Evolutionary conservation across 2,329 filamentous ascomycete genomes (phyloP).

Genomic region (Aureobasidium sp.): DNA sequence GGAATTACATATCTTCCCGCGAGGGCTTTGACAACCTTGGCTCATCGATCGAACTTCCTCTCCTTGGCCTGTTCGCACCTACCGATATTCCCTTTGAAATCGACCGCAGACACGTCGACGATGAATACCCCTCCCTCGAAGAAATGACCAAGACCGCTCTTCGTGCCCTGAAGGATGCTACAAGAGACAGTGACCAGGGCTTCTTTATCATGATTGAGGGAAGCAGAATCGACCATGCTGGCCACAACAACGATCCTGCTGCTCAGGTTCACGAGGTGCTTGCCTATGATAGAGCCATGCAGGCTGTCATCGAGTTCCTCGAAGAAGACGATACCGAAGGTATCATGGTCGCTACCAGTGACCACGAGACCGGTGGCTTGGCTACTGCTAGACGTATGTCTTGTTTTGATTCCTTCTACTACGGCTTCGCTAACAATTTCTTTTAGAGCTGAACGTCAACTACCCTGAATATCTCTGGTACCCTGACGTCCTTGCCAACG

Average conservation of each 20-base stretch:
- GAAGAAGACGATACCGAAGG: conserved; percentile 63
- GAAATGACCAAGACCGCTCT: conserved; percentile 87
- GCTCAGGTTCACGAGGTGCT: conserved; percentile 70
- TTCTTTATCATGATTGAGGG: conserved; percentile 99
- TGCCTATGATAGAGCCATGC: conserved; percentile 86
- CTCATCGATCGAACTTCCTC: conserved; percentile 65
- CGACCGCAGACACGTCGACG: conserved; percentile 69
- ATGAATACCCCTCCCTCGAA: conserved; percentile 77
- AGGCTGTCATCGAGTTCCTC: conserved; percentile 76
- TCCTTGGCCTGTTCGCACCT: conserved; percentile 76
- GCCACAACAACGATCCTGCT: conserved; percentile 51
- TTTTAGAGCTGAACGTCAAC: conserved; percentile 45
- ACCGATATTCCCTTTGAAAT: conserved; percentile 88
- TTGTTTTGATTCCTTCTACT: not conserved
- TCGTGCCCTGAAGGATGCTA: conserved; percentile 69
- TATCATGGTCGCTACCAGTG: conserved; percentile 80
- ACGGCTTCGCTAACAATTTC: not conserved
- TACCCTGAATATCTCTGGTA: conserved; percentile 74
- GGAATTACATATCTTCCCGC: conserved; percentile 67
- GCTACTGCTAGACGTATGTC: conserved; percentile 65
- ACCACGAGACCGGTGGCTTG: conserved; percentile 93
- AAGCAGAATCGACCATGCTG: conserved; percentile 91
- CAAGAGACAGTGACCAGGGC: conserved; percentile 73
- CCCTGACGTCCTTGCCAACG: conserved; percentile 71
- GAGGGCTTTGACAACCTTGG: conserved; percentile 68